phyloP scores from a whole-genome alignment of 352 stramenopile genomes.

The Phytopythium vexans region DNA sequence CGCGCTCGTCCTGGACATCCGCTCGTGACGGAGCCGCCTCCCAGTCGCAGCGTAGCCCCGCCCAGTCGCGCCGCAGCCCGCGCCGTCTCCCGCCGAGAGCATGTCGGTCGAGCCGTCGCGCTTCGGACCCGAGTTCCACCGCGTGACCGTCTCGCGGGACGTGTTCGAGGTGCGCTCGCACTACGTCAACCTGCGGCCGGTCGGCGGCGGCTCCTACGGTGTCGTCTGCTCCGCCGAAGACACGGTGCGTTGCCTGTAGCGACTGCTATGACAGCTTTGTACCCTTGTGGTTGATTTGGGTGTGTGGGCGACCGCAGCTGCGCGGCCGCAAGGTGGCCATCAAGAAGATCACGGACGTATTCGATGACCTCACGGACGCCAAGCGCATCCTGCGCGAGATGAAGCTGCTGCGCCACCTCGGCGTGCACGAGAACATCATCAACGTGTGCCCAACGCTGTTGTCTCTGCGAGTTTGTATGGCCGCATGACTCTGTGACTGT shows the following conservation, averaged over 20 bases:
- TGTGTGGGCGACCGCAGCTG: constrained; percentile 29
- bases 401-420: constrained; percentile 90
- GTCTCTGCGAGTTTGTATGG: no score
- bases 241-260: constrained; percentile 40
- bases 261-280: constrained; percentile 1
- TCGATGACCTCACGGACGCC: constrained; percentile 89
- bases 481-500: no score
- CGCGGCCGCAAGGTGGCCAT: constrained; percentile 86
- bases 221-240: constrained; percentile 92
- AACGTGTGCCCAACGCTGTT: constrained; percentile 35
- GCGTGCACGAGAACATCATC: constrained; percentile 91
- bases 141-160: constrained; percentile 76
- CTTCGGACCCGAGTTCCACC: constrained; percentile 78
- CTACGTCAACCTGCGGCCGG: constrained; percentile 75
- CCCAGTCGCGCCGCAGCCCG: background rate
- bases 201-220: constrained; percentile 88
- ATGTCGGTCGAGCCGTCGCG: constrained; percentile 74
- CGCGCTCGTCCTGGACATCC: no score
- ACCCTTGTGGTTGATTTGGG: constrained; percentile 2
- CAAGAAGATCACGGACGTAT: constrained; percentile 93
- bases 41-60: no score
- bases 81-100: constrained; percentile 4
- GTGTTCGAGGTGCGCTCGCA: constrained; percentile 82
- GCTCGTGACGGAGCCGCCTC: no score
- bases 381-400: constrained; percentile 93